A percentile compares a stretch with the other conserved stretches of the same genome.
These are phyloP conservation scores for Nepenthes mirabilis DNA, from an alignment of 148 eudicot genomes.

Conservation along the genomic window DNA sequence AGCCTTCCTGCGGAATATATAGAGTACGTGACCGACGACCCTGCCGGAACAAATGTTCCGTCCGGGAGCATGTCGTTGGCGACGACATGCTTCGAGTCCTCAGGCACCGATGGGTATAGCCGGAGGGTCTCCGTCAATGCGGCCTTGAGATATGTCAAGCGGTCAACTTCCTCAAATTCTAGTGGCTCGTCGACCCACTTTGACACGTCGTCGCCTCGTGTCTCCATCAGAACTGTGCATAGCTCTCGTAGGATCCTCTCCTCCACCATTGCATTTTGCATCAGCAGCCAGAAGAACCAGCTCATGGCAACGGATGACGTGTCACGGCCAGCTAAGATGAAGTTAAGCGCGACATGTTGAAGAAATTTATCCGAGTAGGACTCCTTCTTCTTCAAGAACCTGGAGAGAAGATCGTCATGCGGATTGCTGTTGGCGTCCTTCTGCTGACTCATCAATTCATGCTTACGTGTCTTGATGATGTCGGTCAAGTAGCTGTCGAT, in stretches of 20 bases:
- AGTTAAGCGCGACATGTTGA: conserved; percentile 81
- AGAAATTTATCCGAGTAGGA: conserved; percentile 68
- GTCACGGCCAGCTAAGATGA: conserved; percentile 96
- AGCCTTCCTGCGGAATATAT: conserved; percentile 83
- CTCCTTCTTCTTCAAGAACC: conserved; percentile 88
- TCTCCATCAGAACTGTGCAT: conserved; percentile 43
- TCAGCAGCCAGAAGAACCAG: conserved; percentile 90
- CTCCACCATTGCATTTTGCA: conserved; percentile 48
- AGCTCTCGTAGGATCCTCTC: conserved; percentile 50
- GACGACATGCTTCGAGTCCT: conserved; percentile 85
- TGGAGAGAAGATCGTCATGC: conserved; percentile 76
- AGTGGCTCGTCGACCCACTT: conserved; percentile 57
- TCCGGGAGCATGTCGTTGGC: conserved; percentile 74
- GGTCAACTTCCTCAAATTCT: conserved; percentile 69
- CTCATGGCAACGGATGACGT: conserved; percentile 85
- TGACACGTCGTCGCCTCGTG: conserved; percentile 55
- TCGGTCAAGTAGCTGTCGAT: conserved; percentile 59
- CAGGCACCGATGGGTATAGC: conserved; percentile 86
- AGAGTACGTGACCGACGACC: conserved; percentile 75
- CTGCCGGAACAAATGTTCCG: conserved; percentile 83
- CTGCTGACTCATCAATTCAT: conserved; percentile 43
- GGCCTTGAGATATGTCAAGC: conserved; percentile 61
- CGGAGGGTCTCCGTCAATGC: conserved; percentile 79
- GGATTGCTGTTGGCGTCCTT: conserved; percentile 16
- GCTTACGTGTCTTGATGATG: conserved; percentile 61